Evolutionary conservation across 2,329 filamentous ascomycete species (phyloP).

Genomic region (Ophiostoma sp.): DNA sequence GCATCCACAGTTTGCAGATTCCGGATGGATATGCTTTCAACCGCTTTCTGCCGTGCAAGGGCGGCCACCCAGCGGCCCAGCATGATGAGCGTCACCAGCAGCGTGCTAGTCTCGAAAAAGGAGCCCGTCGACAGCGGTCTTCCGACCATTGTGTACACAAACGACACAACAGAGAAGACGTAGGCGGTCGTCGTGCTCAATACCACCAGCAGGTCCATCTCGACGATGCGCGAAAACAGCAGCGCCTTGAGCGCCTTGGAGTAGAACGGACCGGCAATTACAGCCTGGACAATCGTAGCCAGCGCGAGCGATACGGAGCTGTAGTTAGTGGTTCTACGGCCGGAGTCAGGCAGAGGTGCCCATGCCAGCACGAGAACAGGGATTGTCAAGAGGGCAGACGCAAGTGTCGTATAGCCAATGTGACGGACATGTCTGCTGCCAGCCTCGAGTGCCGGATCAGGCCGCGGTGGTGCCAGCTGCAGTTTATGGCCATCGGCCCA

Average conservation of each 20-base stretch:
- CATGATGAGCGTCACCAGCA: constrained; percentile 57
- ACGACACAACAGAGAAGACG: neutral
- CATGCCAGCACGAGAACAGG: neutral
- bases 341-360: neutral
- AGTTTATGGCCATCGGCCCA: neutral
- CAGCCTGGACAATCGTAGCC: neutral
- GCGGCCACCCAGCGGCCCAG: constrained; percentile 50
- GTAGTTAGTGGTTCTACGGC: neutral
- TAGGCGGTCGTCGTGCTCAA: constrained; percentile 1
- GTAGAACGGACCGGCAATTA: neutral
- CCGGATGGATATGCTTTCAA: constrained; percentile 46
- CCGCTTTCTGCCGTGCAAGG: constrained; percentile 49
- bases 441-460: neutral
- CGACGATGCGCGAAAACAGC: neutral
- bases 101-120: constrained; percentile 60
- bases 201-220: neutral
- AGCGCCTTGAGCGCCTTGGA: constrained; percentile 7
- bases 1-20: neutral
- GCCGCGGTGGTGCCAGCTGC: neutral
- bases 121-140: constrained; percentile 28
- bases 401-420: neutral
- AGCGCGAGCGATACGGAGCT: neutral
- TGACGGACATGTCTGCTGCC: neutral
- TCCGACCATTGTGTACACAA: neutral
- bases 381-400: neutral